phyloP scores from a whole-genome alignment of 1,139 yeast genomes.

The Chernovozyma aurita region DNA sequence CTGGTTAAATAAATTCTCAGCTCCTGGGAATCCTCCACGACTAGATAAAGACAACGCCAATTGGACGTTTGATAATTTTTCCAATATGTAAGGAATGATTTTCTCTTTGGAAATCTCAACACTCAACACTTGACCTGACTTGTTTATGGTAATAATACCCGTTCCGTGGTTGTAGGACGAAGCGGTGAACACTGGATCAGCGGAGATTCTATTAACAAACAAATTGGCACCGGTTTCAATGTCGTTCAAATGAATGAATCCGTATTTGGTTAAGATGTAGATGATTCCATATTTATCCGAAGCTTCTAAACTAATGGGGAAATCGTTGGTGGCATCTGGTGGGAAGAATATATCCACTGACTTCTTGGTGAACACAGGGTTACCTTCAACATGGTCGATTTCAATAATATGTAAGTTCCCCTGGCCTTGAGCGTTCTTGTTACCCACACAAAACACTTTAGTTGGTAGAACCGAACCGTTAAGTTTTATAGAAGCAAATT shows the following conservation, averaged over 20 bases:
- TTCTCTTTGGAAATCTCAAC: conserved; percentile 85
- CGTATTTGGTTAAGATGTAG: conserved; percentile 89
- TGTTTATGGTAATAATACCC: conserved; percentile 91
- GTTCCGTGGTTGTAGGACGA: conserved; percentile 65
- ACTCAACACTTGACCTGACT: conserved; percentile 91
- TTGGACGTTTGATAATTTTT: conserved; percentile 79
- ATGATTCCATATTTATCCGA: conserved; percentile 82
- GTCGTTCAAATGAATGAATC: conserved; percentile 94
- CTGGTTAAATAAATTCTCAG: conserved; percentile 85
- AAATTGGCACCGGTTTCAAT: conserved; percentile 88
- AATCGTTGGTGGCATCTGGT: conserved; percentile 92
- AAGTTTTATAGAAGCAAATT: conserved; percentile 72
- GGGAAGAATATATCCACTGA: conserved; percentile 94
- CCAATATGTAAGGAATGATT: conserved; percentile 85
- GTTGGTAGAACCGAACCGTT: conserved; percentile 75
- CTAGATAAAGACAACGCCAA: conserved; percentile 87
- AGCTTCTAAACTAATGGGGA: conserved; percentile 91
- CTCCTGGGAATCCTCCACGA: conserved; percentile 96
- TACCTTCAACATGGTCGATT: conserved; percentile 86
- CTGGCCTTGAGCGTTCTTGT: conserved; percentile 80
- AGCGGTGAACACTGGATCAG: conserved; percentile 94
- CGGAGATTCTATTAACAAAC: conserved; percentile 94
- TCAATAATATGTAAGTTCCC: conserved; percentile 90
- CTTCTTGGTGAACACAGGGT: conserved; percentile 86
- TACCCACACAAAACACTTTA: conserved; percentile 86